Conservation (phyloP, 352 stramenopile species). For the Phytophthora palmivora region DNA sequence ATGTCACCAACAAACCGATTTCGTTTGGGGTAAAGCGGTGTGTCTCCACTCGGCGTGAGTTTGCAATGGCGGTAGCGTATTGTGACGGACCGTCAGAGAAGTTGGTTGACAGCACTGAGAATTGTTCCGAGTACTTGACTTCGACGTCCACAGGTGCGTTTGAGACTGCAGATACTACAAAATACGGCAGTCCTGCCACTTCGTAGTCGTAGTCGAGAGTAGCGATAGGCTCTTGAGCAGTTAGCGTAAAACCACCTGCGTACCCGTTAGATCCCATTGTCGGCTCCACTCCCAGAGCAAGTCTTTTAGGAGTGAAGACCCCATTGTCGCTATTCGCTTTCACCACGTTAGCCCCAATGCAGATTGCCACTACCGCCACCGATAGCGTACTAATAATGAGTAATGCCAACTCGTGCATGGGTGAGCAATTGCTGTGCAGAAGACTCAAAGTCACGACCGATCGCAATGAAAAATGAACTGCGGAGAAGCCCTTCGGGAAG, state of each 20-base stretch:
- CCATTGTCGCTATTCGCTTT: slow-evolving; percentile 2
- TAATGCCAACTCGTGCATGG: no score
- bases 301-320: slow-evolving; percentile 32
- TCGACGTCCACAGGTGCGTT: slow-evolving; percentile 35
- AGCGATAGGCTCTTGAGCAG: slow-evolving; percentile 20
- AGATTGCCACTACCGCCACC: no score
- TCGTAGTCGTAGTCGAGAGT: slow-evolving; percentile 43
- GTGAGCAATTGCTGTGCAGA: no score
- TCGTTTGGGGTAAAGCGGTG: slow-evolving; percentile 21
- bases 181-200: slow-evolving; percentile 36
- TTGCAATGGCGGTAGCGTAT: slow-evolving; percentile 28
- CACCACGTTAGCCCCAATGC: background rate
- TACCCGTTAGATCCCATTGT: slow-evolving; percentile 10
- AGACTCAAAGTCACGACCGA: no score
- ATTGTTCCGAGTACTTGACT: slow-evolving; percentile 42
- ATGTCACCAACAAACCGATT: background rate
- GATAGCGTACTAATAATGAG: no score
- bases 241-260: slow-evolving; percentile 21
- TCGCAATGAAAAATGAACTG: no score
- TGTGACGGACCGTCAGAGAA: slow-evolving; percentile 36
- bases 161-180: slow-evolving; percentile 26
- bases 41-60: slow-evolving; percentile 39
- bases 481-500: no score
- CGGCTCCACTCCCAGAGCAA: slow-evolving; percentile 17
- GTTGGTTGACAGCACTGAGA: slow-evolving; percentile 29